These are phyloP conservation scores for Arxiozyma telluris DNA, from an alignment of 1,139 yeast genomes.

Conservation along the genomic window DNA sequence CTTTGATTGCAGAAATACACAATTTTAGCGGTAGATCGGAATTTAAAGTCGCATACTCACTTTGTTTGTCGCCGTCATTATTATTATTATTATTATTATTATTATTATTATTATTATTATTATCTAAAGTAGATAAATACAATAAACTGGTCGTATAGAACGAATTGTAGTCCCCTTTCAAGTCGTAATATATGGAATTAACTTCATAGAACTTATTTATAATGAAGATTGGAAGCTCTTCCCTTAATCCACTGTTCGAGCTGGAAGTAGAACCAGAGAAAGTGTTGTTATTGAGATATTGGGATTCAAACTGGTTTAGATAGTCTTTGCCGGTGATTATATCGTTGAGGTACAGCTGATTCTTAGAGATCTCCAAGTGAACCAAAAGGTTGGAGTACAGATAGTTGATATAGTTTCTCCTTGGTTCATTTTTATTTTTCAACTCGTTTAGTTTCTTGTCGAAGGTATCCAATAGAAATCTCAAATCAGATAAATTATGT, in stretches of 20 bases:
- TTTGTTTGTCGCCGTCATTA: too few relatives aligned
- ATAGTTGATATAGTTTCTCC: not conserved
- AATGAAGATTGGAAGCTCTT: constrained; percentile 47
- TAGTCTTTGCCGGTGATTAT: constrained; percentile 58
- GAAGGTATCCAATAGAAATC: not conserved
- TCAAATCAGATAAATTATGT: not conserved
- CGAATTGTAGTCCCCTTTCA: constrained; percentile 66
- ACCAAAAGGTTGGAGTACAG: constrained; percentile 39
- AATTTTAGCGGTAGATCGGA: constrained; percentile 60
- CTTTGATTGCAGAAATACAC: constrained; percentile 79
- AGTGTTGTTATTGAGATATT: constrained; percentile 48
- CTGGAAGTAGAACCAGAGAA: too few relatives aligned
- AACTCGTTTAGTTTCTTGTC: not conserved
- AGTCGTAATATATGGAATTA: constrained; percentile 66
- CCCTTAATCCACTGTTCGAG: constrained; percentile 31
- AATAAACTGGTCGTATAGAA: constrained; percentile 64
- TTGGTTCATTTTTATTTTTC: constrained; percentile 1
- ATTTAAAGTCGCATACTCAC: constrained; percentile 14
- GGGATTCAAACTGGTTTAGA: constrained; percentile 51
- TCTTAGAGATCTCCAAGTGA: constrained; percentile 70
- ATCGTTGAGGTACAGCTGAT: constrained; percentile 50
- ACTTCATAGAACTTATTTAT: constrained; percentile 80
- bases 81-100: constrained; percentile 16
- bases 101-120: not conserved
- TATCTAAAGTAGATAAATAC: constrained; percentile 53